phyloP scores from a whole-genome alignment of 2,329 filamentous ascomycete genomes.

The Fusarium praegraminearum region DNA sequence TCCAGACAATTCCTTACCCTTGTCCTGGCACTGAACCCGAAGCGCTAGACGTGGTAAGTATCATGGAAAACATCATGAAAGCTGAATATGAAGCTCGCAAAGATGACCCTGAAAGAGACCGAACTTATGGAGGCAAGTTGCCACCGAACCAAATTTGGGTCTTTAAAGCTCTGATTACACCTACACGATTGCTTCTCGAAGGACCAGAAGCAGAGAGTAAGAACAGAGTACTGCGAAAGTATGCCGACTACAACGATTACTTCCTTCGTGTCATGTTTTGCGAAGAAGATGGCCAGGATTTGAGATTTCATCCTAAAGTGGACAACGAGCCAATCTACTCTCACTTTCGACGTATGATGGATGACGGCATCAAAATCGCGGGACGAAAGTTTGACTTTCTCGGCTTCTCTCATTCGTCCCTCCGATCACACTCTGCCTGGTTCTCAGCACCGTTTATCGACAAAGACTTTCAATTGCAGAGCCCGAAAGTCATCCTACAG shows the following conservation, averaged over 20 bases:
- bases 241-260: slow-evolving; percentile 66
- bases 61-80: slow-evolving; percentile 56
- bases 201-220: slow-evolving; percentile 75
- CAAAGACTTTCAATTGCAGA: slow-evolving; percentile 49
- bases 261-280: slow-evolving; percentile 79
- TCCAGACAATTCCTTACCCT: slow-evolving; percentile 65
- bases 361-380: slow-evolving; percentile 70
- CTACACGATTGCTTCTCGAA: slow-evolving; percentile 66
- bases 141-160: slow-evolving; percentile 61
- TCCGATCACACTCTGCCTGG: slow-evolving; percentile 79
- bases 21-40: slow-evolving; percentile 62
- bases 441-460: slow-evolving; percentile 63
- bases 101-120: slow-evolving; percentile 42
- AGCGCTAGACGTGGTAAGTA: slow-evolving; percentile 54
- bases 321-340: slow-evolving; percentile 62
- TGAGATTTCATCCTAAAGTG: slow-evolving; percentile 68
- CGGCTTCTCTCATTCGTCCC: slow-evolving; percentile 83
- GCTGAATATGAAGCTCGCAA: slow-evolving; percentile 56
- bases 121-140: slow-evolving; percentile 46
- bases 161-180: slow-evolving; percentile 70
- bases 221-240: slow-evolving; percentile 78
- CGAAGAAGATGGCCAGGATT: slow-evolving; percentile 76
- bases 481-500: slow-evolving; percentile 59
- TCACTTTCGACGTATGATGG: slow-evolving; percentile 72
- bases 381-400: slow-evolving; percentile 74